phyloP scores from a whole-genome alignment of 768 basidiomycete species.

The Phylloporus scabripes region DNA sequence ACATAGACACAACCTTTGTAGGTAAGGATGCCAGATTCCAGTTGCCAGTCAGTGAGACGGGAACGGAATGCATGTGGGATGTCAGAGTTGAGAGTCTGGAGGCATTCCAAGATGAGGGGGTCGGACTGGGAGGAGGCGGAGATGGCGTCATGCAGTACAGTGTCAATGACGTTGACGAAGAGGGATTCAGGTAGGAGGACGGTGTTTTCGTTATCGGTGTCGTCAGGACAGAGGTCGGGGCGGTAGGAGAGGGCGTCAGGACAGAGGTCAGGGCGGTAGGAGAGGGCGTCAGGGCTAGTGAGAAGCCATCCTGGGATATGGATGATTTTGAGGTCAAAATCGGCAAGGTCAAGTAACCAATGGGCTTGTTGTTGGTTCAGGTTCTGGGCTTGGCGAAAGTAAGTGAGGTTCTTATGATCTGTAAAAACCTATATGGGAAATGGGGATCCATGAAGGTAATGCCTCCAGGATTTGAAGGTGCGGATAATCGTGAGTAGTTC shows the following conservation, averaged over 20 bases:
- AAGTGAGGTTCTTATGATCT: slow-evolving; percentile 23
- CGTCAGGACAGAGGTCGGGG: background rate
- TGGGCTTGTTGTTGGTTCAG: background rate
- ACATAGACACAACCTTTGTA: background rate
- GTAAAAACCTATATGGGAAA: slow-evolving; percentile 29
- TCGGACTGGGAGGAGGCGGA: no score
- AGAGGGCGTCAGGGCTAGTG: background rate
- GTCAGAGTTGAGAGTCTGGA: no score
- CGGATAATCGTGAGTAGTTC: slow-evolving; percentile 2
- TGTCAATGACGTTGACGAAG: background rate
- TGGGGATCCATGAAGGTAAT: slow-evolving; percentile 7
- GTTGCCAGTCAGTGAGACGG: background rate
- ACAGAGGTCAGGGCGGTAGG: background rate
- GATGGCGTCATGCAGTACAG: background rate
- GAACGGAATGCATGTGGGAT: background rate
- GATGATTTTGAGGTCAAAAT: background rate
- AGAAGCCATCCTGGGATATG: background rate
- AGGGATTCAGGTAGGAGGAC: background rate
- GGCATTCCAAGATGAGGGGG: no score
- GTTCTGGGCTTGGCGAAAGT: background rate
- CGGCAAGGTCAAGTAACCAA: background rate
- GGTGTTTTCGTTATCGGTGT: background rate
- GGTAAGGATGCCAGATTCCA: background rate
- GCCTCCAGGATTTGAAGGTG: background rate
- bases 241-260: background rate